Evolutionary conservation across 257 asterid species (phyloP).

Genomic region (Solanum etuberosum): DNA sequence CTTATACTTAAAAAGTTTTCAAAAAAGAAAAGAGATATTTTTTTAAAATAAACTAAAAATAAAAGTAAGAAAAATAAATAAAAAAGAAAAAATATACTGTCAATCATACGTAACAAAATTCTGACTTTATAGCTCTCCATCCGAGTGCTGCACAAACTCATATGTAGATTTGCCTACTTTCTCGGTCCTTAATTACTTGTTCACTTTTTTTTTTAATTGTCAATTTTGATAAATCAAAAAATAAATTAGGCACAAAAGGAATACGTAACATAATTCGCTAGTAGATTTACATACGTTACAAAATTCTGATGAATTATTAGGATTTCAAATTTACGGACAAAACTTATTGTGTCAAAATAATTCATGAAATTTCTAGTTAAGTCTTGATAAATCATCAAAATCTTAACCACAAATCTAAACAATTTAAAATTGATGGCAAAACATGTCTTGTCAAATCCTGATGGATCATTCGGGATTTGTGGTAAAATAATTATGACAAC

Average conservation of each 20-base stretch:
- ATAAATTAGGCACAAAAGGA: too few species aligned
- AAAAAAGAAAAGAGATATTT: too few species aligned
- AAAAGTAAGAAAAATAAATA: neutral
- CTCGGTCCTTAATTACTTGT: too few species aligned
- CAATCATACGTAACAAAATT: too few species aligned
- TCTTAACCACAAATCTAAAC: neutral
- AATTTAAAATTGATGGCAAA: neutral
- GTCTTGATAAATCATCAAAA: neutral
- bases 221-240: too few species aligned
- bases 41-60: neutral
- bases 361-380: neutral
- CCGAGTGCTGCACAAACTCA: neutral
- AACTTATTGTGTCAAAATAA: neutral
- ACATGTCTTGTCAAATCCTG: neutral
- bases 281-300: too few species aligned
- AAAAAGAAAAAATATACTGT: neutral
- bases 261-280: too few species aligned
- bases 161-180: neutral
- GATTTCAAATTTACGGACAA: too few species aligned
- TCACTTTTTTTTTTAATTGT: too few species aligned
- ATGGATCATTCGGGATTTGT: neutral
- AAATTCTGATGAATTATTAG: too few species aligned
- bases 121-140: neutral
- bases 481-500: neutral
- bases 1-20: too few species aligned